Evolutionary conservation across 2,329 filamentous ascomycete species (phyloP), one percentile per base, ranked within the genome.

Genomic region (Xylariaceae sp.): DNA sequence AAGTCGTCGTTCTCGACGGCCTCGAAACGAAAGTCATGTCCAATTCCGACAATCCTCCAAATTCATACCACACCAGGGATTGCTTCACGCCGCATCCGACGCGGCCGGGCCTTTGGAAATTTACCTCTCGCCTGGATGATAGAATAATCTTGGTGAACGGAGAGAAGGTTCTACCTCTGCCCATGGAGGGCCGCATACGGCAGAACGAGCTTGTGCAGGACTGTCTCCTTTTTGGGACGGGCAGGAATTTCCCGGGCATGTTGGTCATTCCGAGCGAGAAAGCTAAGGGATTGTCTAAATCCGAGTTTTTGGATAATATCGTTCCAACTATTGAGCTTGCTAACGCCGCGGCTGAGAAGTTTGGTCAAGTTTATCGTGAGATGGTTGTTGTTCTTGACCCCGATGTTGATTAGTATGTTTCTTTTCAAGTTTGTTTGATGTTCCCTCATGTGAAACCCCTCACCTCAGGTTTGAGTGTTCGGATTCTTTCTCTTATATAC

Each of bases 171-270:
- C 58, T 72, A 0, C 73, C 73, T 0, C 52, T 74, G 2, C 64
- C 64, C 0, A 68, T 71, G 5, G 82, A 85, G 57, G 72, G 75
- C 4, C 66, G 69, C 0, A 72, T 83, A 6, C 67, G 77, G 7
- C 71, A 79, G 42, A 67, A 76, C 39, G 63, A 67, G 3, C 61
- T 73, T 0, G 75, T 84, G 0, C 66, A 71, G 14, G 81, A 84
- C 47, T 74, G 74, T 0, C 66, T 82, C 3, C 71, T 81, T 1
- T 81, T 83, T 49, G 80, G 80, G 0, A 69, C 73, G 1, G 76
- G 73, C 7, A 71, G 69, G 38, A 66, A 72, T 1, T 67, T 74
- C 22, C 75, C 76, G 0, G 80, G 79, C 2, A 53, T 81, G 10
- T 53, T 82, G 10, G 64, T 83, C 11, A 64, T 83, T 19, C 71